These are phyloP conservation scores for Scheffersomyces quercinus DNA, from an alignment of 1,139 yeast species.

Conservation along the genomic window DNA sequence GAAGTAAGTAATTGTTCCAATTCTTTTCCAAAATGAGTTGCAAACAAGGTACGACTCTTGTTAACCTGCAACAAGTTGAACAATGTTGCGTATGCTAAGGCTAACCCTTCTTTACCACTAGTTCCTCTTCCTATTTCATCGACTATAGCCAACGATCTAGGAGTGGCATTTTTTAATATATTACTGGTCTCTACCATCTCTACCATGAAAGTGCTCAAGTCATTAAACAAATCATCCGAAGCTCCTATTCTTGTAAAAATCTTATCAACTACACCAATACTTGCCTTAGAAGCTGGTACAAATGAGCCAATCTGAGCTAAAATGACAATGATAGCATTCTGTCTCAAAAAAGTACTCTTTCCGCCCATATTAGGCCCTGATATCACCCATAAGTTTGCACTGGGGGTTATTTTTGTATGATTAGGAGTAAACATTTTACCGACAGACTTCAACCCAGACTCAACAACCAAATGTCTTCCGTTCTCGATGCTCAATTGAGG, in stretches of 20 bases:
- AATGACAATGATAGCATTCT: constrained; percentile 80
- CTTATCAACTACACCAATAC: constrained; percentile 78
- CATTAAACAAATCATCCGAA: constrained; percentile 83
- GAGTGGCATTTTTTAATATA: constrained; percentile 75
- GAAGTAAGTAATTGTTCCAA: constrained; percentile 35
- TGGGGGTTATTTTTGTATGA: constrained; percentile 38
- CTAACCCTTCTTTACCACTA: constrained; percentile 83
- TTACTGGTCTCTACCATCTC: constrained; percentile 95
- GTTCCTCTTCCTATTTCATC: constrained; percentile 99
- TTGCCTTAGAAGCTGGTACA: constrained; percentile 79
- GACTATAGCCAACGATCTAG: constrained; percentile 75
- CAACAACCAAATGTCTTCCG: constrained; percentile 92
- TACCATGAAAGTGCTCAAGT: constrained; percentile 93
- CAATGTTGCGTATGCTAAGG: constrained; percentile 84
- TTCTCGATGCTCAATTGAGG: constrained; percentile 45
- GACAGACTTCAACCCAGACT: constrained; percentile 59
- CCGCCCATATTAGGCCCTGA: constrained; percentile 99
- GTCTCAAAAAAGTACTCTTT: constrained; percentile 85
- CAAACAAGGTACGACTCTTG: constrained; percentile 78
- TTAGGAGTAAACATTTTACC: constrained; percentile 64
- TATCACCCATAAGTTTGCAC: constrained; percentile 59
- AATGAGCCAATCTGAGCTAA: constrained; percentile 88
- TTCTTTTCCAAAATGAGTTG: constrained; percentile 89
- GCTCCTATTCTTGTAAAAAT: constrained; percentile 90
- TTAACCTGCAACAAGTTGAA: constrained; percentile 55